Evolutionary conservation across 495 filamentous ascomycete genomes (phyloP).

Genomic region (Aspergillus biplanus): DNA sequence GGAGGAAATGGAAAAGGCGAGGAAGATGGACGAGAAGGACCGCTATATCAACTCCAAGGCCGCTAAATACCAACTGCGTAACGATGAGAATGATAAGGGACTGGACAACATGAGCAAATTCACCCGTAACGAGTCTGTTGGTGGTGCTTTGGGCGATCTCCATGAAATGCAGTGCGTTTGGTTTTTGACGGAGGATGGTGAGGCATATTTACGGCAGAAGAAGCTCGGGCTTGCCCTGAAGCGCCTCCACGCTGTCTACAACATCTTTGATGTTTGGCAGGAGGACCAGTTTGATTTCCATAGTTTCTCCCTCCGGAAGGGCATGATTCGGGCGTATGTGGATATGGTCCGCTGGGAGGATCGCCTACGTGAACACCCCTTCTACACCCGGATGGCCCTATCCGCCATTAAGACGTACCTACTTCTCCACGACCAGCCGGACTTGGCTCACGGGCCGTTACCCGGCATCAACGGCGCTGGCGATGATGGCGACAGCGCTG

Average conservation of each 20-base stretch:
- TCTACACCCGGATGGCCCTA: slow-evolving; percentile 85
- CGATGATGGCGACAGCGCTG: slow-evolving; percentile 62
- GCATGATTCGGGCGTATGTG: slow-evolving; percentile 91
- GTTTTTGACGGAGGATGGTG: slow-evolving; percentile 94
- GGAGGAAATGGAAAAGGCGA: slow-evolving; percentile 85
- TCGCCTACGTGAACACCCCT: slow-evolving; percentile 84
- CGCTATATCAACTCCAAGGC: slow-evolving; percentile 98
- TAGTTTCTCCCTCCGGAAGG: slow-evolving; percentile 92
- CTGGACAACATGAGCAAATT: slow-evolving; percentile 92
- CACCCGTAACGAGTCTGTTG: slow-evolving; percentile 85
- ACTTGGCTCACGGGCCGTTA: slow-evolving; percentile 59
- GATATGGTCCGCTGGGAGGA: slow-evolving; percentile 98
- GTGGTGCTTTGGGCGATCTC: slow-evolving; percentile 86
- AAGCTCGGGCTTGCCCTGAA: slow-evolving; percentile 88
- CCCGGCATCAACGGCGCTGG: slow-evolving; percentile 56
- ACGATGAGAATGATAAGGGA: slow-evolving; percentile 83
- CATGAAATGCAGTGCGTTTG: slow-evolving; percentile 99
- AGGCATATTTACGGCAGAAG: slow-evolving; percentile 82
- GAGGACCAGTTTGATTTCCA: slow-evolving; percentile 99
- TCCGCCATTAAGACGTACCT: slow-evolving; percentile 81
- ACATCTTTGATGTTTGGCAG: slow-evolving; percentile 96
- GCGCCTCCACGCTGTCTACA: slow-evolving; percentile 80
- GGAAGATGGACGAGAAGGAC: slow-evolving; percentile 82
- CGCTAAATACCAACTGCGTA: slow-evolving; percentile 94
- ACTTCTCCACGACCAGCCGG: slow-evolving; percentile 75